Evolutionary conservation across 306 rosid species (phyloP).

Genomic region (Neltuma alba): DNA sequence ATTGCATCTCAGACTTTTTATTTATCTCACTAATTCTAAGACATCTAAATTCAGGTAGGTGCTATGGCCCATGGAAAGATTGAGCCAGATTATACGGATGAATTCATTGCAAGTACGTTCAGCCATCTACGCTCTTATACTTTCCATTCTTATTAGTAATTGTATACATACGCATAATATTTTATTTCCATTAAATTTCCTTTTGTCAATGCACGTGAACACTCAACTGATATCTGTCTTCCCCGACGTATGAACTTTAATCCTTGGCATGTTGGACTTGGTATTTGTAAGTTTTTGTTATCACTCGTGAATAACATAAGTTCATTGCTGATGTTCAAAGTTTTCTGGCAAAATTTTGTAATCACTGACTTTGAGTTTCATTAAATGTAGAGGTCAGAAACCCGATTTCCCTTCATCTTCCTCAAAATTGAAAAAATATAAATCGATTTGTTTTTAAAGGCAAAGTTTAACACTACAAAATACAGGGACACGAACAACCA

Average conservation of each 20-base stretch:
- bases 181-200: conserved; percentile 9
- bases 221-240: background rate
- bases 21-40: background rate
- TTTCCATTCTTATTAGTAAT: background rate
- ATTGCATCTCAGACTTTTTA: background rate
- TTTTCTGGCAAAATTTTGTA: background rate
- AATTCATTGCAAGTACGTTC: conserved; percentile 71
- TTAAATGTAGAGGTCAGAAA: background rate
- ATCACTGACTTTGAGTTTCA: background rate
- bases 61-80: conserved; percentile 92
- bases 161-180: too few relatives aligned
- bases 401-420: background rate
- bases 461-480: background rate
- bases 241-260: background rate
- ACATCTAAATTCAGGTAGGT: conserved; percentile 56
- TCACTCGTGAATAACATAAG: background rate
- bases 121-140: background rate
- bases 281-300: background rate
- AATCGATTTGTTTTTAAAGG: background rate
- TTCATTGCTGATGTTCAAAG: conserved; percentile 3
- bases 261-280: background rate
- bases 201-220: background rate
- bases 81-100: conserved; percentile 75
- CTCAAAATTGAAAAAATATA: background rate
- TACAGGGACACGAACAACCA: background rate